Evolutionary conservation across 768 basidiomycete genomes (phyloP), one percentile per base, ranked within the genome.

Genomic region (Termitomyces eurrhizus): DNA sequence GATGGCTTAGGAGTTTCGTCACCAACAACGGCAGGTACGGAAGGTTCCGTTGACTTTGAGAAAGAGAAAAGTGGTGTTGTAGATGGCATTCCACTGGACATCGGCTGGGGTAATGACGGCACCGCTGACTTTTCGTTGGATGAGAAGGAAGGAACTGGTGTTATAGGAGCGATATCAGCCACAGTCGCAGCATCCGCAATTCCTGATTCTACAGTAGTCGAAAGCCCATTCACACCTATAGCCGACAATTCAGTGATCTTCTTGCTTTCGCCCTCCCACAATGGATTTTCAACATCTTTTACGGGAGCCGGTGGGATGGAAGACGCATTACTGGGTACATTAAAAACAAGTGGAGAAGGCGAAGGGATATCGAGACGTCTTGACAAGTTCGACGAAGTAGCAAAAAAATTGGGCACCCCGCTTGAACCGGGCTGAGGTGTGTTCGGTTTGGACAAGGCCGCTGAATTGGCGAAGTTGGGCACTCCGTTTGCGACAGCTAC

Each of bases 351-450:
- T 18, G 74, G 64, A 7, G 74, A 57, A n/a, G 72, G 55, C 37
- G 68, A 53, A 24, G 70, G 59, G 3, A 73, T 54, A 32, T 73
- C 71, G 21, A 74, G 63, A 52, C 77, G 71, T 63, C 80, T 82
- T 16, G 77, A 68, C 59, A 83, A 72, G 24, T 77, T 62, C 24
- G 81, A 73, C 0, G 87, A 84, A 37, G 65, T 79, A 32, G 82
- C 77, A 59, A 90, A 90, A 70, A 90, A 88, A 69, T 88, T 83
- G 8, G 88, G 88, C 39, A 88, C 68, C 5, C 75, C 53, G 32
- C n/a, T 53, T 3, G 53, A n/a, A 51, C 42, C 35, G 7, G 60
- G 45, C 32, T 45, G 45, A 46, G 58, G 18, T 42, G 41, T 24
- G 26, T 24, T 45, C 36, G 59, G 39, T 37, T 56, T 60, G 39